Evolutionary conservation across 306 rosid species (phyloP), one percentile per base, ranked within the genome.

Genomic region (Prunus mume): DNA sequence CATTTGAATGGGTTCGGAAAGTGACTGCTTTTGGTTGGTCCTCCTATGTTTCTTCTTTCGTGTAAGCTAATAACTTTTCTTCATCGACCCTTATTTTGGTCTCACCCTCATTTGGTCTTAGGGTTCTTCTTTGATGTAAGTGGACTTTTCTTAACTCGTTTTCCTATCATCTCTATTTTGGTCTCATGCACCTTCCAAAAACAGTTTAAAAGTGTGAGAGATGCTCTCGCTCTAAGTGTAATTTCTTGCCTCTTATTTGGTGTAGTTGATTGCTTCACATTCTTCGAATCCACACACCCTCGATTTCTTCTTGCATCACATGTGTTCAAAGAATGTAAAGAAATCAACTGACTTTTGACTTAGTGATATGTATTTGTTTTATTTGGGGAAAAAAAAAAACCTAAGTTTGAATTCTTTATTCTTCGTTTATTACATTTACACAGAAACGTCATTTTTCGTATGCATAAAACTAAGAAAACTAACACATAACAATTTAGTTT

Each of bases 1-100:
- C 52, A 41, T n/a, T 28, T 8, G 6, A 58, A 58, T 46, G 68
- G 77, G 49, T 45, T 9, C 17, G 56, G 77, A 60, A 41, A 73
- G 47, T 46, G 67, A 57, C 67, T 24, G 3, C 55, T 9, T 14
- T 24, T 17, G 9, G 6, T 20, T 72, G 62, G 67, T 72, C 67
- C 43, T 38, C 41, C 27, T 41, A 22, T 72, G 76, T 57, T 72
- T 72, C 38, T 22, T 56, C 41, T 56, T 72, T 22, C 67, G 41
- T 28, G 18, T 60, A 25, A 58, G 56, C 25, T 22, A 25, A 9
- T 45, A 45, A 25, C 68, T 73, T 73, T 43, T 58, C 43, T 57
- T 14, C n/a, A 18, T 41, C 25, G 9, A 58, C 68, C 19, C 46
- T 25, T 41, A 8, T 45, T 70, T 46, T 45, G 30, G 46, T 58